Evolutionary conservation across 2,329 filamentous ascomycete species (phyloP), one percentile per base, ranked within the genome.

Genomic region (Lachnellula willkommii): DNA sequence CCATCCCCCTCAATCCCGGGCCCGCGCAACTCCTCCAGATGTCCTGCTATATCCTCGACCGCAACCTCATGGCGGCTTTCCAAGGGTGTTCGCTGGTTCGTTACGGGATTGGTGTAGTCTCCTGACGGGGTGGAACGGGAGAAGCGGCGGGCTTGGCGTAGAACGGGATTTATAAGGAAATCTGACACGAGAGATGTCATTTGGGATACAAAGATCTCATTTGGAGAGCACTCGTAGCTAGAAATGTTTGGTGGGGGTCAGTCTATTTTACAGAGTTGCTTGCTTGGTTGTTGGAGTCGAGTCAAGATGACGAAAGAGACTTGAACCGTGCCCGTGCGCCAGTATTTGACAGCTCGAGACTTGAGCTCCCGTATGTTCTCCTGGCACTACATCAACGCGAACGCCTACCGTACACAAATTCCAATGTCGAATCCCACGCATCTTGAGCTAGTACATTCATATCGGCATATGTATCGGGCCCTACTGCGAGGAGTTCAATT

Each of bases 401-500:
- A 14, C 28, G 28, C 8, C 9, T 32, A 32, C 28, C 28, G 9
- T 32, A 32, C 24, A 39, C 6, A 53, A 42, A 42, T 12, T 22
- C 15, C 35, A 46, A 67, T 67, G 65, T 52, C 61, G 11, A 24
- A 22, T 20, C 54, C 57, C 17, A 53, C 40, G 35, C 37, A 51
- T 40, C 35, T 42, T 32, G 73, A 83, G 32, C 67, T 89, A 51
- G 67, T 85, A 40, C 77, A 80, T 63, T 83, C 86, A 47, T 94
- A 93, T 72, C 81, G 89, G 58, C 76, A 81, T 56, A 76, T 94
- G 36, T 87, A 88, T 67, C 83, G 85, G 52, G 77, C 77, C 6
- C 74, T 81, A 17, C 77, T 92, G n/a, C 81, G 78, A 32, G 89
- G 88, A 4, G 82, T 93, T 22, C 84, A 87, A 60, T 89, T 84